Evolutionary conservation across 306 rosid genomes (phyloP).

Genomic region (Prunus davidiana): DNA sequence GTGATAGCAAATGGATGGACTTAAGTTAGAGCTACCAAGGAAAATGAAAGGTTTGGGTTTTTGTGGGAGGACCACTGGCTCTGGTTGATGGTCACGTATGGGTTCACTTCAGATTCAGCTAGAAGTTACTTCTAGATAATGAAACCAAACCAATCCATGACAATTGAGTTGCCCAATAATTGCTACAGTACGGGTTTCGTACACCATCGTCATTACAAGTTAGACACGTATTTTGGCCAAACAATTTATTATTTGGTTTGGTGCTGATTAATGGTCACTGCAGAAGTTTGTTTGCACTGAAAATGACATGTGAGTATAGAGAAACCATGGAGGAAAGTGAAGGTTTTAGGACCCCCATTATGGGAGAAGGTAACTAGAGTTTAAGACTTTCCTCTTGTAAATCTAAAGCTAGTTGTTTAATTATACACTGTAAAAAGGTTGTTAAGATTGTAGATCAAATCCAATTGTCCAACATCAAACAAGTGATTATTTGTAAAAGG

Average conservation of each 20-base stretch:
- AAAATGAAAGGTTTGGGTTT: neutral
- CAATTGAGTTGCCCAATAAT: neutral
- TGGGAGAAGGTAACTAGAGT: too few species aligned
- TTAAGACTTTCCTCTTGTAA: too few species aligned
- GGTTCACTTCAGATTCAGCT: neutral
- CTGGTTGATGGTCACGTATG: neutral
- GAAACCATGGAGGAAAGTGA: neutral
- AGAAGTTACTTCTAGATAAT: too few species aligned
- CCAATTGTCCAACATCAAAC: too few species aligned
- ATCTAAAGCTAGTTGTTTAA: too few species aligned
- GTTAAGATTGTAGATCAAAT: too few species aligned
- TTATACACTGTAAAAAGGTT: too few species aligned
- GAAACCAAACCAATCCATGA: neutral
- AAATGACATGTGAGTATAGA: neutral
- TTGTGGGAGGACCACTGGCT: neutral
- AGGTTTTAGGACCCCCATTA: neutral
- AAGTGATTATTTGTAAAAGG: too few species aligned
- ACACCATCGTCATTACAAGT: neutral
- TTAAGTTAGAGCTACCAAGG: too few species aligned
- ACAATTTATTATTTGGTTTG: neutral
- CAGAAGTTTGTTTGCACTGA: neutral
- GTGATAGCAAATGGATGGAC: too few species aligned
- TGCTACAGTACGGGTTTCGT: neutral
- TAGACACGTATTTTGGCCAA: neutral
- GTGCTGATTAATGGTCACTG: neutral